Evolutionary conservation across 768 basidiomycete genomes (phyloP), one percentile per base, ranked within the genome.

Genomic region (Hypsizygus marmoreus): DNA sequence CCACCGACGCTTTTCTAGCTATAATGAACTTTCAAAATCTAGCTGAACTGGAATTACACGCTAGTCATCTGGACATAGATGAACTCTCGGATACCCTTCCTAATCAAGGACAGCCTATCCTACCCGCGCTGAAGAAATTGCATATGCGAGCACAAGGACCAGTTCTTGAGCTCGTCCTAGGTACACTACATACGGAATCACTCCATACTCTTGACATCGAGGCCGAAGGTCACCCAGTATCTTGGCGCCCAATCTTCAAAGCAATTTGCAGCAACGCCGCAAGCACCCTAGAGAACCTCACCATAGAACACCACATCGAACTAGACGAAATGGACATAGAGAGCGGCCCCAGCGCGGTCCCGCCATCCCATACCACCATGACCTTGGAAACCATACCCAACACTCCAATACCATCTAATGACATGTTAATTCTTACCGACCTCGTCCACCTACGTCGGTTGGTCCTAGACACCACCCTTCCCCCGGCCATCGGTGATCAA

Each of bases 241-340:
- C 61, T 9, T 77, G 79, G 69, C 56, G 50, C n/a, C 43, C 45
- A 30, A 53, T 73, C 2, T 69, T 77, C 48, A 39, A 47, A 11
- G 39, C 58, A 2, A 63, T 76, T 31, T 47, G 56, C 26, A 45
- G 33, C 34, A 64, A 65, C 41, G 49, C 62, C 20, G 44, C 59
- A 12, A 45, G 63, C 11, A 64, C 63, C 14, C 60, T 79, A 9
- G 59, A 59, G 11, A 58, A 65, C 24, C 58, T 79, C 37, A 63
- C 62, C 28, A 58, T 80, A 50, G 74, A 77, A 46, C 70, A 79
- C 43, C 64, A 73, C 37, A 63, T 67, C 37, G 70, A 72, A 25
- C 49, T 64, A 51, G 57, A 64, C 39, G 71, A 71, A 31, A 29
- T 55, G 47, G 64, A 65, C 20, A 45, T 52, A 51, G 51, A 64